Base-by-base conservation (phyloP, 108 stramenopile genomes). In the Cyclotella baltica region DNA sequence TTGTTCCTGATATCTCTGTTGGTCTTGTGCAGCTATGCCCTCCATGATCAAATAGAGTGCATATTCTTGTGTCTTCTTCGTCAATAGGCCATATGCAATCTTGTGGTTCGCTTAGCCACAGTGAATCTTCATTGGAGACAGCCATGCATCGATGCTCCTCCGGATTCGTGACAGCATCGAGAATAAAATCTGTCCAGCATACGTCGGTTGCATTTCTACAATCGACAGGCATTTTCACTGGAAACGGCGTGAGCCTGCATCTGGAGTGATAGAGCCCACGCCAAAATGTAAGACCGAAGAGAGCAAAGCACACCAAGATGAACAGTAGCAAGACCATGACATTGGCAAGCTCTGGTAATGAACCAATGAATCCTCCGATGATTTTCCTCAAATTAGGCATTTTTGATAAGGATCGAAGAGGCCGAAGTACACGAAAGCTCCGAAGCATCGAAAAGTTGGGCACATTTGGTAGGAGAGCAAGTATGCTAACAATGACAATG, bases 201-300 rank as follows among this genome's bases (percentile, higher is more conserved):
- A 8, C 62, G 22, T 86, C 78, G 18, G 68, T 20, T 29, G 74
- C 78, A 48, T 57, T 78, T 79, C 73, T 62, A 57, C 84, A 85
- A 61, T 68, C 68, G 15, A 36, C 36, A 18, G 84, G 75, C 84
- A 85, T 80, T 70, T 43, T 61, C 1, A 88, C 64, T 11, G 88
- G 87, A 67, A 80, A 88, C 4, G 89, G 89, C 0, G 88, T 88
- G 2, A 89, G 31, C 37, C 82, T 34, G 63, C 92, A 93, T 40
- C 92, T 73, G 13, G 62, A 48, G 59, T 90, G 90, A 50, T 87
- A 78, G 20, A 85, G 76, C 8, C 92, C 92, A 0, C 76, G 5
- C 68, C 80, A 93, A 52, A 90, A 78, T 70, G 86, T 80, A 4
- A 89, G 28, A 19, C 93, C 93, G 48, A 91, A 62, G 47, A 93